Evolutionary conservation across 2,329 filamentous ascomycete genomes (phyloP), one percentile per base, ranked within the genome.

Genomic region (Huntiella bhutanensis): DNA sequence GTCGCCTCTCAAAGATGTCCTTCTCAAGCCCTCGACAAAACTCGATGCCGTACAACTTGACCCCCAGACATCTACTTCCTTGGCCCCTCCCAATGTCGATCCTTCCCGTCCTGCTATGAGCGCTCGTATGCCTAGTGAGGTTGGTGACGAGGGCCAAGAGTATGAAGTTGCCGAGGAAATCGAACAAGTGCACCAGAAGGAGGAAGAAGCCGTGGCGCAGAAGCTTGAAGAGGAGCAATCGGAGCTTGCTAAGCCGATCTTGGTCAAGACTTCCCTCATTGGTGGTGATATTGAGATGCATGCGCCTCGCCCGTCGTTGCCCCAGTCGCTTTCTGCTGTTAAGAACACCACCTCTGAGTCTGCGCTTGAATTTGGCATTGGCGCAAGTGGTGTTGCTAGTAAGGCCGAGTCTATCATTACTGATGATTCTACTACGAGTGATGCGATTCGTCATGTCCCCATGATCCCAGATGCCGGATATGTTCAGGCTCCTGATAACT

Each of bases 401-500:
- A 40, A 47, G 7, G 22, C 35, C 15, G 36, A 45, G 16, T 44
- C 47, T 17, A 45, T 28, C 13, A 62, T 67, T 46, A 17, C 41
- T 34, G 82, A 88, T 40, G 82, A 91, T 52, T 78, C 86, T 47
- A 88, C 87, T 16, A 94, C 95, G 55, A 87, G 87, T 2, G 83
- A 92, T 58, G 91, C 95, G 54, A 88, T 88, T 41, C 76, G 83
- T 56, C 81, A 87, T 57, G 88, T 98, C 35, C 91, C 91, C 43
- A 91, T 98, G 83, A 81, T 91, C 58, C 82, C 80, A 45, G 76
- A 91, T 59, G 83, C 91, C 38, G 91, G 91, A 51, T 88, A 96
- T 59, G 91, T 96, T 7, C 91, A 98, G 64, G 91, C 91, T 11
- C 91, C 91, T 2, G 59, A 64, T 42, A 52, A 52, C 34, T 47